These are phyloP conservation scores for Quercus aquifolioides DNA, from an alignment of 306 rosid species.

Conservation along the genomic window DNA sequence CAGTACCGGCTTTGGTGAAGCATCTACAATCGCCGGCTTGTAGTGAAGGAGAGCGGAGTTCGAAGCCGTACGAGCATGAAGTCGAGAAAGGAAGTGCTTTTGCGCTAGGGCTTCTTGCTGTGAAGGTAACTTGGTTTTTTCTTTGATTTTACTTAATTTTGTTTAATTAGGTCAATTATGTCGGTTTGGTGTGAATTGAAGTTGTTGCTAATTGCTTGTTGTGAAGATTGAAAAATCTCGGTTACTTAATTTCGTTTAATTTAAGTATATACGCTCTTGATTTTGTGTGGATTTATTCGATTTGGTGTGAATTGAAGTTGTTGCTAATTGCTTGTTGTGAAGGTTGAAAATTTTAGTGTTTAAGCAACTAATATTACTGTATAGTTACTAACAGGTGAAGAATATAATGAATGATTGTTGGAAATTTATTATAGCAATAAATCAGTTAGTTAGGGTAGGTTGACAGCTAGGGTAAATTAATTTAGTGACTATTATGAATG, in stretches of 20 bases:
- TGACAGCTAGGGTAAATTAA: too few relatives aligned
- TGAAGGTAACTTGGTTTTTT: constrained; percentile 54
- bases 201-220: not conserved
- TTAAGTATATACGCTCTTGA: too few relatives aligned
- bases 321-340: not conserved
- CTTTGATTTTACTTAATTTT: not conserved
- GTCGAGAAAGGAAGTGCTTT: constrained; percentile 98
- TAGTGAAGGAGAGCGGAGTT: constrained; percentile 40
- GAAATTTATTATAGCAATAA: not conserved
- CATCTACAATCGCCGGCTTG: constrained; percentile 82
- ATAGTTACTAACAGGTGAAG: not conserved
- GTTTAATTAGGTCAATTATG: too few relatives aligned
- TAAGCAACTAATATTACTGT: not conserved
- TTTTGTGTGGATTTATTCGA: not conserved
- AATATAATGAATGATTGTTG: not conserved
- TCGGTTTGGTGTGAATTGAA: not conserved
- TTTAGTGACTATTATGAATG: too few relatives aligned
- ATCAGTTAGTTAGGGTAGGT: not conserved
- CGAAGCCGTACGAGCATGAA: constrained; percentile 82
- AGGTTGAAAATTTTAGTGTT: not conserved
- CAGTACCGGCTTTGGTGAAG: constrained; percentile 80
- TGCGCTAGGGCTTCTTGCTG: constrained; percentile 96
- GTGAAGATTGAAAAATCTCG: not conserved
- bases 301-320: not conserved
- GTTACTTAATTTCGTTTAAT: too few relatives aligned